Percentiles rank a stretch among this genome's conserved stretches.
Evolutionary conservation across 768 basidiomycete genomes (phyloP).

Genomic region (Amanita polypyramis): DNA sequence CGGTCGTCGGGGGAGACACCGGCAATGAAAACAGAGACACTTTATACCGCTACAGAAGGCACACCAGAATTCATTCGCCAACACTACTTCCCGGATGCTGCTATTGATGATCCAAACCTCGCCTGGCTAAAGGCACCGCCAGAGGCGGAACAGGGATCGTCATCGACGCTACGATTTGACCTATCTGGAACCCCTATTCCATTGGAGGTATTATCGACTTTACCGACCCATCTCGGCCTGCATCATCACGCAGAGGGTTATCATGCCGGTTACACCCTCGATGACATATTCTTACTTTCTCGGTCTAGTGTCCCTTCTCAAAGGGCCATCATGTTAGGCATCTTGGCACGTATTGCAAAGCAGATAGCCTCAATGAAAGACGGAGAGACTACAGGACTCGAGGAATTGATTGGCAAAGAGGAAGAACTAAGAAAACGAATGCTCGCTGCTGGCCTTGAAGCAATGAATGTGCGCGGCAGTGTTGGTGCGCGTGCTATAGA

Average conservation of each 20-base stretch:
- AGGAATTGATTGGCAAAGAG: slow-evolving; percentile 28
- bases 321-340: slow-evolving; percentile 68
- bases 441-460: slow-evolving; percentile 56
- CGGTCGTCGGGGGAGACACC: not conserved
- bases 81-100: slow-evolving; percentile 70
- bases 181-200: slow-evolving; percentile 66
- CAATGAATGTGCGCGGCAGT: slow-evolving; percentile 53
- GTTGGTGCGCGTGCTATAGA: slow-evolving; percentile 62
- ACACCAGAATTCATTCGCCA: slow-evolving; percentile 77
- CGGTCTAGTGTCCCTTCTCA: slow-evolving; percentile 80
- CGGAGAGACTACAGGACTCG: slow-evolving; percentile 24
- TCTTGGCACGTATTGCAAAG: slow-evolving; percentile 51
- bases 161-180: slow-evolving; percentile 60
- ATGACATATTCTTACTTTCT: slow-evolving; percentile 72
- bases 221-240: slow-evolving; percentile 80
- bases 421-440: slow-evolving; percentile 49
- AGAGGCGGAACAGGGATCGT: slow-evolving; percentile 16
- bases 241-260: slow-evolving; percentile 82
- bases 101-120: slow-evolving; percentile 60
- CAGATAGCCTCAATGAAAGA: slow-evolving; percentile 20
- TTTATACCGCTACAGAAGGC: slow-evolving; percentile 32
- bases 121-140: slow-evolving; percentile 59
- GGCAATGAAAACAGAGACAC: not conserved
- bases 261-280: slow-evolving; percentile 81
- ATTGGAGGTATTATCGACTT: slow-evolving; percentile 31